Evolutionary conservation across 2,329 filamentous ascomycete species (phyloP), one percentile per base, ranked within the genome.

Genomic region (Teratosphaeria zuluensis): DNA sequence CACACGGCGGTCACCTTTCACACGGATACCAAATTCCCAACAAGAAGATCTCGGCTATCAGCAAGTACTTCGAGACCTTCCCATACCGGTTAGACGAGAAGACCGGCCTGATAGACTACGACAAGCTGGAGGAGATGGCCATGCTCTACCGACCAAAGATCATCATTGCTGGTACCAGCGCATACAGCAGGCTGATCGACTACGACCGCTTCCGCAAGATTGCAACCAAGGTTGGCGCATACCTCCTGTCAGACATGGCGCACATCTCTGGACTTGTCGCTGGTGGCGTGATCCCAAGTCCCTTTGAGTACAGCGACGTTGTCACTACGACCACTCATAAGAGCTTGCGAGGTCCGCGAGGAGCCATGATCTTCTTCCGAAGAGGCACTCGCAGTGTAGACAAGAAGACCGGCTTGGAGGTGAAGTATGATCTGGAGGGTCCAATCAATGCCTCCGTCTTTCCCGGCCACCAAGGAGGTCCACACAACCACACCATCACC

Each of bases 271-370:
- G 94, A 65, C 80, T 99, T 63, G 85, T 99, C 56, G 92, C 94
- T 51, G 92, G 90, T 66, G 91, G 91, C 70, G 92, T 96, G 58
- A 85, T 96, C 65, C 90, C 91, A 51, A 88, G 89, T 61, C 94
- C 94, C 55, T 99, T 97, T 76, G 83, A 84, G 64, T 87, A 88
- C 74, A 89, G 91, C 64, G 94, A 99, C 73, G 87, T 99, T 60
- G 94, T 99, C 64, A 99, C 94, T 54, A 99, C 94, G 24, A 99
- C 94, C 42, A 96, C 90, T 62, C 94, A 99, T 83, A 99, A 99
- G 81, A 95, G 90, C 61, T 84, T 99, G 63, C 89, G 94, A 72
- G 94, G 94, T 42, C 94, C 94, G 42, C 86, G 94, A 71, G 94
- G 94, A 66, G 94, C 94, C 69, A 89, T 99, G 85, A 99, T 99